phyloP scores from a whole-genome alignment of 176 grass and related monocot species.

The Oryza meyeriana region DNA sequence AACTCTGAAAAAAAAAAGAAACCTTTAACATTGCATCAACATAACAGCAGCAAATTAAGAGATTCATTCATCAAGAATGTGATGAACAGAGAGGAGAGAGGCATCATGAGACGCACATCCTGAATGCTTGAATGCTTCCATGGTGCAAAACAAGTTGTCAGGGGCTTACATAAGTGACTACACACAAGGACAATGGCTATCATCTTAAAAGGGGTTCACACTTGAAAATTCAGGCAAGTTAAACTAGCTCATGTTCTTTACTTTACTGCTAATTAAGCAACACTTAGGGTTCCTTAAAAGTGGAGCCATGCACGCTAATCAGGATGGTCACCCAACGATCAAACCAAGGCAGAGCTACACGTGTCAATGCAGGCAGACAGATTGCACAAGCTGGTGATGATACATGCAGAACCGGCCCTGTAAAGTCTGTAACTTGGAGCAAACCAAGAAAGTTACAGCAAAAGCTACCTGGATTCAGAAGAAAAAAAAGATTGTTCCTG shows the following conservation, averaged over 20 bases:
- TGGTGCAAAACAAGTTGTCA: not conserved
- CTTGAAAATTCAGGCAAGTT: conserved; percentile 13
- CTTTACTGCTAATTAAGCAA: conserved; percentile 7
- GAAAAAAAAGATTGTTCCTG: not conserved
- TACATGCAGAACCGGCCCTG: not conserved
- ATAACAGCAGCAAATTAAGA: not conserved
- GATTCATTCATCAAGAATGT: not conserved
- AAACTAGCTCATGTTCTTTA: not conserved
- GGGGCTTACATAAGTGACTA: not conserved
- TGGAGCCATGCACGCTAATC: not conserved
- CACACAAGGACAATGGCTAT: not conserved
- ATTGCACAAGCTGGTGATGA: not conserved
- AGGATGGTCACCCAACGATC: conserved; percentile 10
- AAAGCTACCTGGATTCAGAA: not conserved
- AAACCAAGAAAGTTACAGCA: not conserved
- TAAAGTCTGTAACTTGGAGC: not conserved
- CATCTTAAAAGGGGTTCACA: conserved; percentile 13
- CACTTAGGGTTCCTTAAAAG: conserved; percentile 14
- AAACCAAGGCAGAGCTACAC: not conserved
- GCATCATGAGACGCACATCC: not conserved
- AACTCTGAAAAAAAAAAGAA: not conserved
- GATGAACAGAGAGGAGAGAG: not conserved
- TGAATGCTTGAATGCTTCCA: not conserved
- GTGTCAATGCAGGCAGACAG: not conserved
- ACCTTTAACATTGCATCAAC: not conserved